phyloP scores from a whole-genome alignment of 306 rosid genomes.

The Calophaca sinica region DNA sequence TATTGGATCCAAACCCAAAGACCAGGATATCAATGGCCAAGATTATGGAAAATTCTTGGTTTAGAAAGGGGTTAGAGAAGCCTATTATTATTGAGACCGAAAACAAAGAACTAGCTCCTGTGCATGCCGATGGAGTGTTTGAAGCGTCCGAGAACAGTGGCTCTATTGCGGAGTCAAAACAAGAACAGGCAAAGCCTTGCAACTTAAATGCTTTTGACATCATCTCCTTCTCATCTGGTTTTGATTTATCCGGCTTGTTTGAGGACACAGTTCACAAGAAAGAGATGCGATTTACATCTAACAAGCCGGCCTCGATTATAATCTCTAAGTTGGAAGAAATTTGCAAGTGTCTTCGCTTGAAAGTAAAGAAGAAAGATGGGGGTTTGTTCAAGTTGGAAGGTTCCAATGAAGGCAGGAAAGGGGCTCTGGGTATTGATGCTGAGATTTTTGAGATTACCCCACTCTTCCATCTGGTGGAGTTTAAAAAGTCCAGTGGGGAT shows the following conservation, averaged over 20 bases:
- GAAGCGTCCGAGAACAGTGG: constrained; percentile 51
- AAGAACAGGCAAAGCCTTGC: constrained; percentile 60
- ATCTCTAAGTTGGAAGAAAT: constrained; percentile 82
- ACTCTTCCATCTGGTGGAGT: constrained; percentile 73
- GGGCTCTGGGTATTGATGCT: constrained; percentile 69
- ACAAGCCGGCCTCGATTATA: constrained; percentile 68
- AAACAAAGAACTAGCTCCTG: constrained; percentile 49
- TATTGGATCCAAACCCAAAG: constrained; percentile 82
- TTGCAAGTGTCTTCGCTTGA: constrained; percentile 64
- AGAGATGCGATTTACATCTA: constrained; percentile 74
- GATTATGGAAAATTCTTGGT: constrained; percentile 81
- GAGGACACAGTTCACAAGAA: constrained; percentile 65
- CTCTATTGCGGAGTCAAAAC: constrained; percentile 56
- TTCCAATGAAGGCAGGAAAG: constrained; percentile 80
- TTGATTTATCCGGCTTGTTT: constrained; percentile 90
- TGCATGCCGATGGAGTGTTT: constrained; percentile 59
- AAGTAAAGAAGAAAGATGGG: constrained; percentile 74
- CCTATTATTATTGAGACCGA: constrained; percentile 37
- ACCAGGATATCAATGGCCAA: constrained; percentile 75
- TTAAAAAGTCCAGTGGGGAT: constrained; percentile 80
- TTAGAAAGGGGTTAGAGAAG: constrained; percentile 64
- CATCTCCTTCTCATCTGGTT: constrained; percentile 89
- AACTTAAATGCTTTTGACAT: constrained; percentile 90
- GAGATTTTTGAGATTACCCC: constrained; percentile 90
- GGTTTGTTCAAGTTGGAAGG: constrained; percentile 84